These are phyloP conservation scores for Cryptosporidium meleagridis DNA, from an alignment of 169 alveolate genomes.

Conservation along the genomic window DNA sequence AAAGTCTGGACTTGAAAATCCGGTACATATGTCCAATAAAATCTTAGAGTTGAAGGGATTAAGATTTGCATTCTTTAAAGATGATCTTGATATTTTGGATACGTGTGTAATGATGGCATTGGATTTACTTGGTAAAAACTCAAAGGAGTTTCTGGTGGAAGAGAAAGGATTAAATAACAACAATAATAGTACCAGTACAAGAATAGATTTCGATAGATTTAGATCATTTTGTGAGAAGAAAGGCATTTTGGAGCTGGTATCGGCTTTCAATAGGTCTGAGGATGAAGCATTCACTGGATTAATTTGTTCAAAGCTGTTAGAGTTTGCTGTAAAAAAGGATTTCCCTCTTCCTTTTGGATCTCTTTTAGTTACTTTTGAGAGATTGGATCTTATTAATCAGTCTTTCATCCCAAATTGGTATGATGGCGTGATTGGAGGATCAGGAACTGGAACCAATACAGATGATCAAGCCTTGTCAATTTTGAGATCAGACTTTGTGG, in stretches of 20 bases:
- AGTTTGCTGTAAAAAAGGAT: not conserved
- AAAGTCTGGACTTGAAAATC: constrained; percentile 50
- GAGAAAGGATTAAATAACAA: not conserved
- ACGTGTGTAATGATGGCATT: not conserved
- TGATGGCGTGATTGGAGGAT: not conserved
- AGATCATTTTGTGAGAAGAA: constrained; percentile 8
- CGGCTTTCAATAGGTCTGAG: constrained; percentile 53
- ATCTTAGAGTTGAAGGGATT: constrained; percentile 59
- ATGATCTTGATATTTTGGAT: constrained; percentile 50
- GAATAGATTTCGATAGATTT: constrained; percentile 18
- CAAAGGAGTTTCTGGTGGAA: not conserved
- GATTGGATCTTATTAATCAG: constrained; percentile 38
- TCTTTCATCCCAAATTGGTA: constrained; percentile 53
- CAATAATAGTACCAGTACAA: not conserved
- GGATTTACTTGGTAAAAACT: not conserved
- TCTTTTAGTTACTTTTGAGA: constrained; percentile 56
- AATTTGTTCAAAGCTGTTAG: constrained; percentile 22
- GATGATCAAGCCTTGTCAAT: not conserved
- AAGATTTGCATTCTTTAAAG: constrained; percentile 69
- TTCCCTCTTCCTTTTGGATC: constrained; percentile 39
- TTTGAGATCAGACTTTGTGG: constrained; percentile 41
- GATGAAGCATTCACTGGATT: constrained; percentile 13
- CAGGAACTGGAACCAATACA: not conserved
- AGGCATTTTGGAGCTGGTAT: constrained; percentile 30
- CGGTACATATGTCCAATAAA: constrained; percentile 58